Evolutionary conservation across 129 eudicot genomes (phyloP), one percentile per base, ranked within the genome.

Genomic region (Calendula officinalis): DNA sequence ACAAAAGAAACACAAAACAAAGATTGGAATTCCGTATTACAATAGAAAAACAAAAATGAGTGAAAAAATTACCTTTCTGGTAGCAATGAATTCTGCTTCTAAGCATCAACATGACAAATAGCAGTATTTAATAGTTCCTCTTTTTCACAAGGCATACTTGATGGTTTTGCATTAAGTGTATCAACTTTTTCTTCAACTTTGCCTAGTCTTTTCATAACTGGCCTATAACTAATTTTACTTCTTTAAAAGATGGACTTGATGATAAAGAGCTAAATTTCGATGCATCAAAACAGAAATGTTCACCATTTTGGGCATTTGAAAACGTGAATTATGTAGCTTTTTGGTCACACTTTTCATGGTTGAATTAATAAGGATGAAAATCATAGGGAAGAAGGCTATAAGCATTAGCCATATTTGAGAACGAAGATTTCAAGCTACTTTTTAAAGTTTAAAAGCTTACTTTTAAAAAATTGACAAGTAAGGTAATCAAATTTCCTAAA

Each of bases 61-160:
- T n/a, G n/a, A n/a, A n/a, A n/a, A n/a, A n/a, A n/a, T n/a, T n/a
- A 91, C 97, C 97, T 87, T 87, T 61, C 87, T 92, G 46, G 98
- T 88, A 61, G 98, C 96, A 81, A 92, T 92, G 60, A 92, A 71
- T 78, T 92, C 96, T 2, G 98, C 98, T 76, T 92, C 96, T 47
- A 92, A 44, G 96, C 98, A 83, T 92, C 98, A 68, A 92, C 98
- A 45, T 95, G 96, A 61, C 90, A 92, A 70, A 92, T 95, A 83
- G 97, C 95, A 72, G 95, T 95, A 67, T 90, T 86, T 45, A 90
- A 74, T 80, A 90, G 69, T 70, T 90, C 97, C 56, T 84, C 97
- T 76, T 91, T 91, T 74, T 87, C 97, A 56, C 68, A 82, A 13
- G 97, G 97, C 97, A 91, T 91, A 69, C 58, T 83, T 11, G 85